Percentiles rank a stretch among this genome's conserved stretches.
Evolutionary conservation across 208 protist species (phyloP).

Genomic region (Leptomonas seymouri): DNA sequence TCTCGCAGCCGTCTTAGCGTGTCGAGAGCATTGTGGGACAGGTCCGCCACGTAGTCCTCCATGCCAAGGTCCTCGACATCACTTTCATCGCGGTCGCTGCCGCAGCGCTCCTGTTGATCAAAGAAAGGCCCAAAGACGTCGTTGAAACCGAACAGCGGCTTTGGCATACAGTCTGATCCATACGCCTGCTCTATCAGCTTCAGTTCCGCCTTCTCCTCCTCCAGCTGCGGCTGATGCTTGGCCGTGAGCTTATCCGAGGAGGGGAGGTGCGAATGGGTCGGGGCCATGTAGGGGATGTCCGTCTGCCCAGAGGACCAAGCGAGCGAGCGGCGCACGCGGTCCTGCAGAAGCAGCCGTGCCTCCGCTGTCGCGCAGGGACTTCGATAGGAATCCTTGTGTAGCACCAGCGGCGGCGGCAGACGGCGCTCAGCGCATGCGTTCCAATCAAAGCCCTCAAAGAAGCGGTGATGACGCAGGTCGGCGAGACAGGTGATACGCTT

Average conservation of each 20-base stretch:
- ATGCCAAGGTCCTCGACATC: conserved; percentile 30
- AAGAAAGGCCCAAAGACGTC: conserved; percentile 64
- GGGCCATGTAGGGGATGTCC: conserved; percentile 2
- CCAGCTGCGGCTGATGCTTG: conserved; percentile 33
- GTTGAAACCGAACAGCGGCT: conserved; percentile 31
- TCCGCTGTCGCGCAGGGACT: conserved; percentile 24
- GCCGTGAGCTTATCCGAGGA: conserved; percentile 13
- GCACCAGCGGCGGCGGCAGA: conserved; percentile 55
- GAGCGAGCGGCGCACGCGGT: conserved; percentile 32
- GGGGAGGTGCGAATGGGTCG: conserved; percentile 12
- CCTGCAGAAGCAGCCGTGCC: conserved; percentile 32
- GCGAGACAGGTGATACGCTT: conserved; percentile 50
- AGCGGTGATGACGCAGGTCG: conserved; percentile 52
- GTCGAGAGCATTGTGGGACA: neutral
- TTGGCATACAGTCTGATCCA: conserved; percentile 35
- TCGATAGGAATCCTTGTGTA: conserved; percentile 62
- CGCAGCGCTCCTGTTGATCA: conserved; percentile 52
- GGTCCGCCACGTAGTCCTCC: conserved; percentile 17
- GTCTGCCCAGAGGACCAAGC: conserved; percentile 14
- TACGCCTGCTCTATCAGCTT: conserved; percentile 39
- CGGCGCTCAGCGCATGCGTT: conserved; percentile 49
- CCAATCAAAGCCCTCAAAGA: conserved; percentile 84
- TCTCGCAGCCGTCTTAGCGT: conserved; percentile 13
- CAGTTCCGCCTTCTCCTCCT: conserved; percentile 48
- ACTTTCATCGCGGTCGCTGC: conserved; percentile 54